These are phyloP conservation scores for Besnoitia besnoiti DNA, from an alignment of 169 alveolate species.

Conservation along the genomic window DNA sequence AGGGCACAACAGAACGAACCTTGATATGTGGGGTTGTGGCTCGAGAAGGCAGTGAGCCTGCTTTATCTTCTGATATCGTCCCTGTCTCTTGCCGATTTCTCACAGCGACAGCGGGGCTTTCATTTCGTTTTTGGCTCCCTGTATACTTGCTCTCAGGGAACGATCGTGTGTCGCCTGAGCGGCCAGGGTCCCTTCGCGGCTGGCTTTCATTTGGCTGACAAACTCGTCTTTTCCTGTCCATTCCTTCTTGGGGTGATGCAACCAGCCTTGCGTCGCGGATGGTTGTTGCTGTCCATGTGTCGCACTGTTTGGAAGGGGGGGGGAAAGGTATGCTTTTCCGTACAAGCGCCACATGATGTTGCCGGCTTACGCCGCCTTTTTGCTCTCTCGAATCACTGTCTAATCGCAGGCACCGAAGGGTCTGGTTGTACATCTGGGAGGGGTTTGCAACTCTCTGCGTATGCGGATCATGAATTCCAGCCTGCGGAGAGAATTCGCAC, in stretches of 20 bases:
- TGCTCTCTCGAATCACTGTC: not conserved
- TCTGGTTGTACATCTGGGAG: not conserved
- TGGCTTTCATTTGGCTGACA: not conserved
- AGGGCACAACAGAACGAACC: constrained; percentile 1
- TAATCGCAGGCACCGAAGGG: constrained; percentile 5
- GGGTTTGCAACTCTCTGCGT: not conserved
- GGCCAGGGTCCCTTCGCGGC: not conserved
- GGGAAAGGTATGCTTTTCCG: not conserved
- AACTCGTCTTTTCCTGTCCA: not conserved
- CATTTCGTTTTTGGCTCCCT: not conserved
- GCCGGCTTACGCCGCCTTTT: not conserved
- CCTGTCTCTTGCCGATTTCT: not conserved
- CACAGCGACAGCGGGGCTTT: not conserved
- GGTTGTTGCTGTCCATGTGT: not conserved
- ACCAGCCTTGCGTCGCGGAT: not conserved
- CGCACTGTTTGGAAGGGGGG: not conserved
- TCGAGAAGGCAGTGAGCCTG: not conserved
- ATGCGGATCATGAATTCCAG: not conserved
- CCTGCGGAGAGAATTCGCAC: constrained; percentile 15
- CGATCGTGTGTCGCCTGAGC: not conserved
- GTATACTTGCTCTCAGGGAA: not conserved
- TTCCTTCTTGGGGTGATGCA: not conserved
- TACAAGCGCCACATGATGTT: not conserved
- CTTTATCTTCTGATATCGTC: not conserved
- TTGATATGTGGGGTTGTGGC: not conserved